Evolutionary conservation across 192 early-diverging fungal species (phyloP).

Genomic region (Backusella parvicylindrica): DNA sequence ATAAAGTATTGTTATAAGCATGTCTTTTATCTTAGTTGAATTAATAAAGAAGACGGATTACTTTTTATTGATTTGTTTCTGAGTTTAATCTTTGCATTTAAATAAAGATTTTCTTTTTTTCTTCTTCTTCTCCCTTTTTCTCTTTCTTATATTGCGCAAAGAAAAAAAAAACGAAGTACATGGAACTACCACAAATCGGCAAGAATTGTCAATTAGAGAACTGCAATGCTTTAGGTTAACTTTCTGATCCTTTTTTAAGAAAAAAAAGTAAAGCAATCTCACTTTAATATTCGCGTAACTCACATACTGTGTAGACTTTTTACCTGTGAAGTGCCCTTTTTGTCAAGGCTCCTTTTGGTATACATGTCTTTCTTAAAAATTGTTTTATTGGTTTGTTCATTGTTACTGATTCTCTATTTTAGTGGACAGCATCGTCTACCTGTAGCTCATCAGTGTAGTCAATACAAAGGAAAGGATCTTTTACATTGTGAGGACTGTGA

Average conservation of each 20-base stretch:
- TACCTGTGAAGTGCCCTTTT: constrained; percentile 7
- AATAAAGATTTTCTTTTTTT: too few relatives aligned
- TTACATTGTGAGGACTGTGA: constrained; percentile 9
- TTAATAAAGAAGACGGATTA: too few relatives aligned
- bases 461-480: not conserved
- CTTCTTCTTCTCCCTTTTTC: too few relatives aligned
- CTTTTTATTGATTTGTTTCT: too few relatives aligned
- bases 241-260: not conserved
- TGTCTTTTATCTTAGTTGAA: too few relatives aligned
- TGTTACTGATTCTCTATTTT: not conserved
- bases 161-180: too few relatives aligned
- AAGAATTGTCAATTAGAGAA: constrained; percentile 1
- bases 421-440: constrained; percentile 5
- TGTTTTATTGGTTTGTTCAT: not conserved
- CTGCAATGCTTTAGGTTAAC: constrained; percentile 9
- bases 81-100: too few relatives aligned
- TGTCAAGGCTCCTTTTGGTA: constrained; percentile 12
- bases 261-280: too few relatives aligned
- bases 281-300: not conserved
- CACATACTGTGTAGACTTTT: not conserved
- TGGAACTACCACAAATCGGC: constrained; percentile 19
- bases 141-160: too few relatives aligned
- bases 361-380: not conserved
- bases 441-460: not conserved
- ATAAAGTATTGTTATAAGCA: too few relatives aligned